Evolutionary conservation across 805 yeast genomes (phyloP), one percentile per base, ranked within the genome.

Genomic region (Cyberlindnera petersonii): DNA sequence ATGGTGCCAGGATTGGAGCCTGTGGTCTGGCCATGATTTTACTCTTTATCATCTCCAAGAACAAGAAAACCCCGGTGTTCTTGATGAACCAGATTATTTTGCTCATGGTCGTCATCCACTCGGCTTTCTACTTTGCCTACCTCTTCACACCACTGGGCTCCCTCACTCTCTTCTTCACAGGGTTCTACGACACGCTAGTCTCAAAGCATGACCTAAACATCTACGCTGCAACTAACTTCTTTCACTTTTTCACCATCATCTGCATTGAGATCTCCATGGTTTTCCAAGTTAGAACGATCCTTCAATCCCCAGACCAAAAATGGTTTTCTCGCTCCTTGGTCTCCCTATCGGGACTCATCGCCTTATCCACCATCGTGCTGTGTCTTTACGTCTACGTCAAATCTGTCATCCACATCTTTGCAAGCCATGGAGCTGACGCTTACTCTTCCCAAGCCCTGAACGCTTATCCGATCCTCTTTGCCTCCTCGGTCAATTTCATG

Each of bases 261-360:
- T 64, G 75, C 9, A 74, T 89, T 38, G 84, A 86, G 58, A 46
- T 65, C 0, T 80, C 93, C 0, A 61, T 91, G 53, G 68, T 79
- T 2, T 77, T 77, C 55, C 98, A 91, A 63, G 74, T 84, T 8
- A 71, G 68, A 45, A 74, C 82, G 23, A 78, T 93, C 35, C 86
- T 86, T 64, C 69, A 74, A 40, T 67, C 74, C n/a, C 76, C 79
- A 15, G 69, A 69, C n/a, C 63, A 33, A 9, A 66, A 63, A 28
- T 59, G 50, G 20, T 43, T 74, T 24, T 74, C 79, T 1, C 39
- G 57, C 26, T 6, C 60, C 0, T 53, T 75, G 20, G 65, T 76
- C 1, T 41, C 49, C 0, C 15, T 71, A 0, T 61, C 79, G 0
- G 54, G 61, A 1, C 45, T 64, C 0, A 63, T 81, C 18, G 84